A percentile compares a stretch with the other conserved stretches of the same genome.
phyloP scores from a whole-genome alignment of 768 basidiomycete species.

The Piloderma croceum region DNA sequence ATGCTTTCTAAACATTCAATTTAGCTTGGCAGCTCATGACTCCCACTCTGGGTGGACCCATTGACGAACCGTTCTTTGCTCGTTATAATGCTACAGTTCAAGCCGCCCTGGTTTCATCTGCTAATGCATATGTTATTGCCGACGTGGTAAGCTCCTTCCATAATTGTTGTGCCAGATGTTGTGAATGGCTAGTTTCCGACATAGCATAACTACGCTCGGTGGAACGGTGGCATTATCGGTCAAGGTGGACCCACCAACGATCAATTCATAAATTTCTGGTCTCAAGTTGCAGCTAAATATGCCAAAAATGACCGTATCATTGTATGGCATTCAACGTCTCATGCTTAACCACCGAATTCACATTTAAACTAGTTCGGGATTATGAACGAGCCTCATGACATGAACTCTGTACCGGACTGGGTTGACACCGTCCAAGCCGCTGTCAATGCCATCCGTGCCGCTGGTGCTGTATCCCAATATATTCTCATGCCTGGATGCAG shows the following conservation, averaged over 20 bases:
- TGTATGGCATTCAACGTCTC: neutral
- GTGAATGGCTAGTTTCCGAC: neutral
- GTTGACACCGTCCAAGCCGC: slow-evolving; percentile 27
- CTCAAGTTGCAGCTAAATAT: slow-evolving; percentile 46
- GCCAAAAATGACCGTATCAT: neutral
- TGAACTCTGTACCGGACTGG: slow-evolving; percentile 19
- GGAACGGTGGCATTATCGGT: slow-evolving; percentile 56
- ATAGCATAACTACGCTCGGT: slow-evolving; percentile 55
- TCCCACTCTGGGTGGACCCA: slow-evolving; percentile 41
- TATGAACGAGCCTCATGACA: slow-evolving; percentile 47
- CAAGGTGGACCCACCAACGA: slow-evolving; percentile 56
- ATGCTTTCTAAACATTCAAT: slow-evolving; percentile 4
- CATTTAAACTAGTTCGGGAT: slow-evolving; percentile 20
- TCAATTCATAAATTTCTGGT: slow-evolving; percentile 50
- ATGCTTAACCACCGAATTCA: neutral
- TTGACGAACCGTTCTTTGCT: slow-evolving; percentile 40
- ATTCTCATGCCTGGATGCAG: slow-evolving; percentile 40
- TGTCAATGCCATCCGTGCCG: slow-evolving; percentile 32
- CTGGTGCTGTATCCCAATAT: slow-evolving; percentile 33
- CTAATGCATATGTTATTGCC: slow-evolving; percentile 42
- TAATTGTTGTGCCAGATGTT: too few species aligned
- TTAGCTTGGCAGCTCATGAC: slow-evolving; percentile 52
- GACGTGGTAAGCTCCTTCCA: slow-evolving; percentile 34
- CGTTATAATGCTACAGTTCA: slow-evolving; percentile 46
- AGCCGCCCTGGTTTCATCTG: slow-evolving; percentile 35